Evolutionary conservation across 495 filamentous ascomycete genomes (phyloP).

Genomic region (Hypoxylon fragiforme): DNA sequence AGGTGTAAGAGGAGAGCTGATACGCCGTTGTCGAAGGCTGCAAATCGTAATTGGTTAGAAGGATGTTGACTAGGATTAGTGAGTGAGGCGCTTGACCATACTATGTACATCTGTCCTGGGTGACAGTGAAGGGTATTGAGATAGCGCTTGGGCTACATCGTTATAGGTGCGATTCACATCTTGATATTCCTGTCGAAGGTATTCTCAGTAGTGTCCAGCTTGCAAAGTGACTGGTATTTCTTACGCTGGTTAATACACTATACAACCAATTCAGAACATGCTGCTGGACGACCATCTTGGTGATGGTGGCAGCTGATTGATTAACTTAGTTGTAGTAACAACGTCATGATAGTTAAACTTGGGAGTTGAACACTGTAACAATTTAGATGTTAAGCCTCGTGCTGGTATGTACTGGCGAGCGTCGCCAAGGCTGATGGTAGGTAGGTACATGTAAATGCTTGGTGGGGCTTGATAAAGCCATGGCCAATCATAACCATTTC

Average conservation of each 20-base stretch:
- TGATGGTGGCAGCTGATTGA: conserved; percentile 10
- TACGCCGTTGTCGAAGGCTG: conserved; percentile 86
- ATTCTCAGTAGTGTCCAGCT: not conserved
- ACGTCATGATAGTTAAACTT: conserved; percentile 30
- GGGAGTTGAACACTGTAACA: not conserved
- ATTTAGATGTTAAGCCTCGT: not conserved
- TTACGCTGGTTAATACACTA: conserved; percentile 80
- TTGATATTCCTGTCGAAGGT: conserved; percentile 75
- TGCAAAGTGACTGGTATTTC: conserved; percentile 11
- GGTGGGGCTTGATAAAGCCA: too few species aligned
- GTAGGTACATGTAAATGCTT: too few species aligned
- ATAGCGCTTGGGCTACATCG: conserved; percentile 81
- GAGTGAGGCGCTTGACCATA: too few species aligned
- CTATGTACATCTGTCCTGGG: conserved; percentile 97
- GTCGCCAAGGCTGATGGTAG: not conserved
- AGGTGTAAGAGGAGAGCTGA: conserved; percentile 87
- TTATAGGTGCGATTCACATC: conserved; percentile 91
- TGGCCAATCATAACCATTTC: too few species aligned
- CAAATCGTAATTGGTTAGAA: conserved; percentile 6
- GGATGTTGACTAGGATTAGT: not conserved
- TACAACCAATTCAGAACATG: conserved; percentile 94
- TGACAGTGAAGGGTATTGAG: conserved; percentile 78
- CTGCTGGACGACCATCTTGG: conserved; percentile 79
- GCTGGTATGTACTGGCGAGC: not conserved
- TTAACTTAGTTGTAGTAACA: conserved; percentile 3